Evolutionary conservation across 2,329 filamentous ascomycete species (phyloP).

Genomic region (Colletotrichum sojae): DNA sequence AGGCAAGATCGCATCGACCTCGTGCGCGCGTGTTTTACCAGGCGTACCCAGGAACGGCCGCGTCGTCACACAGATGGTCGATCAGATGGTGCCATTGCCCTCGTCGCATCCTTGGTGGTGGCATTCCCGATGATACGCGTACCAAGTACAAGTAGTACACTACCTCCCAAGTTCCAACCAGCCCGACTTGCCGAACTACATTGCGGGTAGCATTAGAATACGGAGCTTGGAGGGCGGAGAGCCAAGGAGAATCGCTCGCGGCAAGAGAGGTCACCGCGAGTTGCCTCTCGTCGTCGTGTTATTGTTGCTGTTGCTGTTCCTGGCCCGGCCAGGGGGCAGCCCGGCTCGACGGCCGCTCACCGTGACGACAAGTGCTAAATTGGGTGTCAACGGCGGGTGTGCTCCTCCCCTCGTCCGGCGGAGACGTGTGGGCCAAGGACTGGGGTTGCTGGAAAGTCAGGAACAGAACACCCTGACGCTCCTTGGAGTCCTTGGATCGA

Average conservation of each 20-base stretch:
- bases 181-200: too few species aligned
- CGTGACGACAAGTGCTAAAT: conserved; percentile 39
- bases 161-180: too few species aligned
- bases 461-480: not conserved
- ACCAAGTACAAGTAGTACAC: too few species aligned
- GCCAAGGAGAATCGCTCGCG: conserved; percentile 6
- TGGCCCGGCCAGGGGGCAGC: conserved; percentile 31
- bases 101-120: conserved; percentile 2
- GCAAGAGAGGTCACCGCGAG: conserved; percentile 16
- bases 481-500: not conserved
- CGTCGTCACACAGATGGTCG: conserved; percentile 37
- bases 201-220: not conserved
- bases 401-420: not conserved
- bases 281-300: conserved; percentile 3
- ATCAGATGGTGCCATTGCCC: conserved; percentile 39
- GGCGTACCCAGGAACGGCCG: conserved; percentile 35
- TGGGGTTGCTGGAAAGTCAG: too few species aligned
- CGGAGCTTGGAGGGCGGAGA: not conserved
- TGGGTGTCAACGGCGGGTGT: conserved; percentile 25
- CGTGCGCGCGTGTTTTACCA: conserved; percentile 10
- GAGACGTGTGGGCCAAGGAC: too few species aligned
- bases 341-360: conserved; percentile 32
- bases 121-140: not conserved
- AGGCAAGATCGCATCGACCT: conserved; percentile 23
- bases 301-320: conserved; percentile 25